Percentiles rank a stretch among this genome's conserved stretches.
Conservation (phyloP, 768 basidiomycete species). For the Pisolithus albus region DNA sequence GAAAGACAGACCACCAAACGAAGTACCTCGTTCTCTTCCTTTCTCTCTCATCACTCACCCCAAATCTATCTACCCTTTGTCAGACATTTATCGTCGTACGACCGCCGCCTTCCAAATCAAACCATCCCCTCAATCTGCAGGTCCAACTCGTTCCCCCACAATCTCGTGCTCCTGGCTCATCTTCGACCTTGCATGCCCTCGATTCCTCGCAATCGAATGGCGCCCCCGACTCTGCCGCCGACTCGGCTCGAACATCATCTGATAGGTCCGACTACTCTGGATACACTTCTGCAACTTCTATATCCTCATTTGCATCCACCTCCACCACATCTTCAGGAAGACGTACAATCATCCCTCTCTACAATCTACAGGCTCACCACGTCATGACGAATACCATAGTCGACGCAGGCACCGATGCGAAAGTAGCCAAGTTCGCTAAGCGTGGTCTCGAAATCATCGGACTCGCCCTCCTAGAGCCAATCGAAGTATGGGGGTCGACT, state of each 20-base stretch:
- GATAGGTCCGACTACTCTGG: conserved; percentile 52
- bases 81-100: conserved; percentile 91
- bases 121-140: conserved; percentile 85
- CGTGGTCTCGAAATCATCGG: conserved; percentile 73
- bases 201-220: conserved; percentile 31
- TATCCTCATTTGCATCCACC: conserved; percentile 36
- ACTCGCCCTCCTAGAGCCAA: conserved; percentile 70
- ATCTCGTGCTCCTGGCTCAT: conserved; percentile 34
- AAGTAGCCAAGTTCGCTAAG: conserved; percentile 70
- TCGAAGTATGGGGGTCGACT: conserved; percentile 54
- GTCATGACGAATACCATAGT: conserved; percentile 81
- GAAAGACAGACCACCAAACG: conserved; percentile 38
- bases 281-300: conserved; percentile 40
- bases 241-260: conserved; percentile 29
- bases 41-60: not conserved
- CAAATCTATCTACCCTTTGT: not conserved
- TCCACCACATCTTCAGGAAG: conserved; percentile 43
- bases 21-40: conserved; percentile 30
- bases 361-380: conserved; percentile 84
- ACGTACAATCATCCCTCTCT: conserved; percentile 78
- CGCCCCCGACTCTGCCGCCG: conserved; percentile 16
- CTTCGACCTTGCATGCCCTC: conserved; percentile 37
- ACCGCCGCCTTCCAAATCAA: conserved; percentile 79
- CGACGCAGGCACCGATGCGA: conserved; percentile 84
- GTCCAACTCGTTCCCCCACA: conserved; percentile 77